These are phyloP conservation scores for Skeletonema costatum DNA, from an alignment of 108 stramenopile genomes.

Conservation along the genomic window DNA sequence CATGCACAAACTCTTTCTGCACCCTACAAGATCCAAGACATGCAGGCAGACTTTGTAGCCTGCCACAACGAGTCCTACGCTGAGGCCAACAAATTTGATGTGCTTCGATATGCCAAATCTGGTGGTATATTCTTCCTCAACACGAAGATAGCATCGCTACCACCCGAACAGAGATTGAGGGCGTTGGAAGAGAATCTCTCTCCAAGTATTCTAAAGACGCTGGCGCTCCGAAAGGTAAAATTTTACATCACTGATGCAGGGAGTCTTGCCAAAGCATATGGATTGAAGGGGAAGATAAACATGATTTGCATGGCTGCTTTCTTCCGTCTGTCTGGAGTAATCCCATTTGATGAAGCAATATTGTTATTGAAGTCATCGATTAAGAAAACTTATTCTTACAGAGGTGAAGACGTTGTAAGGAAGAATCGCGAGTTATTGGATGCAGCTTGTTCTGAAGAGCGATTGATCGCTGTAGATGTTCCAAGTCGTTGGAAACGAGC, in stretches of 20 bases:
- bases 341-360: conserved; percentile 58
- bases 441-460: conserved; percentile 50
- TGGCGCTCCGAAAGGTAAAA: conserved; percentile 29
- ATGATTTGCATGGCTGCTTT: conserved; percentile 65
- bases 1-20: conserved; percentile 16
- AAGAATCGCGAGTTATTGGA: conserved; percentile 62
- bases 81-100: conserved; percentile 65
- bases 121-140: conserved; percentile 66
- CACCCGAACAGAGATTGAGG: conserved; percentile 42
- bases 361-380: conserved; percentile 52
- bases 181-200: conserved; percentile 61
- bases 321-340: conserved; percentile 59
- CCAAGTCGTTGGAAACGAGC: conserved; percentile 51
- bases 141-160: conserved; percentile 55
- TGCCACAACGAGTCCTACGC: conserved; percentile 71
- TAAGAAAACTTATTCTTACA: conserved; percentile 56
- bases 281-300: conserved; percentile 64
- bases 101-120: conserved; percentile 52
- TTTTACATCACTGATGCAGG: conserved; percentile 65
- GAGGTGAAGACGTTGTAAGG: conserved; percentile 63
- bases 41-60: conserved; percentile 56
- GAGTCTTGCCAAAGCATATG: conserved; percentile 47
- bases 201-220: conserved; percentile 54
- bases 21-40: conserved; percentile 52
- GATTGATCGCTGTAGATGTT: conserved; percentile 50